These are phyloP conservation scores for Corniculantispora saksenae DNA, from an alignment of 2,329 filamentous ascomycete species.

Conservation along the genomic window DNA sequence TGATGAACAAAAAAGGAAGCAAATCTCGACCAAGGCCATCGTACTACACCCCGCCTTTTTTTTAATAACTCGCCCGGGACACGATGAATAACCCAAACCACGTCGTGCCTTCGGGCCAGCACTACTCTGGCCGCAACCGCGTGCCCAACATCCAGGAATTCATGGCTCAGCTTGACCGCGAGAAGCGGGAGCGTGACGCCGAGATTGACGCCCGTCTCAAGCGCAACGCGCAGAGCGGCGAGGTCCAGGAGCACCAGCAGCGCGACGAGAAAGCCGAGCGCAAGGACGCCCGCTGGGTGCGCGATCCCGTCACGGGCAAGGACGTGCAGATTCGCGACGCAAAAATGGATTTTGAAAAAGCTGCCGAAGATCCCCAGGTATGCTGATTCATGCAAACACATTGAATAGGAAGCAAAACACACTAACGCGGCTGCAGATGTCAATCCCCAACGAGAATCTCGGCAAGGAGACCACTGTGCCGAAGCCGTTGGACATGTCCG, in stretches of 20 bases:
- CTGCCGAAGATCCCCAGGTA: conserved; percentile 72
- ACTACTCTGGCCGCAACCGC: conserved; percentile 81
- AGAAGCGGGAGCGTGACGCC: conserved; percentile 76
- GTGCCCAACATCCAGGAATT: conserved; percentile 88
- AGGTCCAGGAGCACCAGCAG: conserved; percentile 46
- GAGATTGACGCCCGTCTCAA: conserved; percentile 63
- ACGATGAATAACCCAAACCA: conserved; percentile 43
- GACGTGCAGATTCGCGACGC: conserved; percentile 85
- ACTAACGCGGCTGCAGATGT: conserved; percentile 52
- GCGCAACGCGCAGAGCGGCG: conserved; percentile 36
- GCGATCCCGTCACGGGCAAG: conserved; percentile 84
- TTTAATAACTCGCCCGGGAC: neutral
- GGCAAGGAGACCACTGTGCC: conserved; percentile 72
- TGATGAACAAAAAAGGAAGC: neutral
- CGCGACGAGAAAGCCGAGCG: conserved; percentile 36
- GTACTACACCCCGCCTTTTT: neutral
- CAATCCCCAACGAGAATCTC: conserved; percentile 87
- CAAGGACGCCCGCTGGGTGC: conserved; percentile 67
- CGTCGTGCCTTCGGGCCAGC: conserved; percentile 54
- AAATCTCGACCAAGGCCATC: neutral
- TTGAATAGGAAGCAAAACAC: neutral
- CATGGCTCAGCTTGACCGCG: conserved; percentile 72
- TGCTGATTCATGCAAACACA: conserved; percentile 20
- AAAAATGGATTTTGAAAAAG: conserved; percentile 66
- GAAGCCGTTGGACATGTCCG: conserved; percentile 69